Evolutionary conservation across 192 early-diverging fungal genomes (phyloP).

Genomic region (Backusella circina): DNA sequence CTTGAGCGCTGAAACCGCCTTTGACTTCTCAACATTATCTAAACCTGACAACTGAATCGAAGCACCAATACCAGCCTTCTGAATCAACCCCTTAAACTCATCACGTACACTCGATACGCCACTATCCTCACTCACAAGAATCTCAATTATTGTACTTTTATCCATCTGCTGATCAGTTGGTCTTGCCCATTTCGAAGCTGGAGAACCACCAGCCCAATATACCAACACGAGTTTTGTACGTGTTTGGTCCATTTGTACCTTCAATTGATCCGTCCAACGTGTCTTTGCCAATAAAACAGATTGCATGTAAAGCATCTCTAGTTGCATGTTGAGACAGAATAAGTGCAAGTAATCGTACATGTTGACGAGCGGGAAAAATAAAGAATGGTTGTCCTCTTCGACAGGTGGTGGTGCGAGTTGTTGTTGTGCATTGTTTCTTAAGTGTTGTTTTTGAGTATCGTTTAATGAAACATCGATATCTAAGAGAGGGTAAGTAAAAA

Average conservation of each 20-base stretch:
- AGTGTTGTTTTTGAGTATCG: slow-evolving; percentile 46
- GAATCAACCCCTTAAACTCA: slow-evolving; percentile 29
- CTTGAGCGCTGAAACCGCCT: slow-evolving; percentile 32
- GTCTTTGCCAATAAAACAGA: slow-evolving; percentile 38
- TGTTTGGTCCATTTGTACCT: slow-evolving; percentile 36
- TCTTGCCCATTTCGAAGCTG: slow-evolving; percentile 19
- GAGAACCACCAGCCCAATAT: slow-evolving; percentile 39
- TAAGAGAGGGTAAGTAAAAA: slow-evolving; percentile 1
- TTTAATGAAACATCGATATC: slow-evolving; percentile 51
- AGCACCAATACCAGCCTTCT: slow-evolving; percentile 32
- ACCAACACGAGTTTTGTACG: slow-evolving; percentile 33
- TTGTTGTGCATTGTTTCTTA: slow-evolving; percentile 44
- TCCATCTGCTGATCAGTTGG: slow-evolving; percentile 6
- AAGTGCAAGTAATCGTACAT: slow-evolving; percentile 76
- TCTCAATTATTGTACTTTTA: slow-evolving; percentile 19
- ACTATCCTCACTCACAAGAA: slow-evolving; percentile 9
- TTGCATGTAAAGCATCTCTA: slow-evolving; percentile 69
- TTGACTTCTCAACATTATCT: slow-evolving; percentile 17
- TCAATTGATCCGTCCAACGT: slow-evolving; percentile 44
- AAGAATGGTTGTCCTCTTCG: neutral
- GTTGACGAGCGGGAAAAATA: slow-evolving; percentile 60
- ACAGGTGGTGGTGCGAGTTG: slow-evolving; percentile 36
- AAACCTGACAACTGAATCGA: slow-evolving; percentile 23
- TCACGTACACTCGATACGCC: slow-evolving; percentile 9
- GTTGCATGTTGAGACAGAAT: slow-evolving; percentile 59